Conservation (phyloP, 192 early-diverging fungal genomes). For the Backusella tarrabulga region DNA sequence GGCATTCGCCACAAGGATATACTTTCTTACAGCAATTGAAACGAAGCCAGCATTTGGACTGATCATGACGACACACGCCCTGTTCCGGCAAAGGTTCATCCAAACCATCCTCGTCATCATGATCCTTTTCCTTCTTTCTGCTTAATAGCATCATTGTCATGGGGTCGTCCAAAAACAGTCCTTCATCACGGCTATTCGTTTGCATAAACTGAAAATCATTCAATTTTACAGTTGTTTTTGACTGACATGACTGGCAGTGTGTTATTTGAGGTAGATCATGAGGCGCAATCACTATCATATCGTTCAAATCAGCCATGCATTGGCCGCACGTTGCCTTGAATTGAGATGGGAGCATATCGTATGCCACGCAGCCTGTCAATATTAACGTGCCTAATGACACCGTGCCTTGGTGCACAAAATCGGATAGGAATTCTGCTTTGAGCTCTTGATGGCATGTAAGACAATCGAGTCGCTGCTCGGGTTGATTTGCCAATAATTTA, state of each 20-base stretch:
- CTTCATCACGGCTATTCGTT: neutral
- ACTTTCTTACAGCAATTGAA: constrained; percentile 89
- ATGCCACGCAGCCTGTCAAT: constrained; percentile 61
- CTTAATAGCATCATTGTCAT: constrained; percentile 6
- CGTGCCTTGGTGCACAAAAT: constrained; percentile 51
- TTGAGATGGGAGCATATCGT: constrained; percentile 71
- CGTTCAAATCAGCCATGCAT: constrained; percentile 54
- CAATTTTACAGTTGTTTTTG: constrained; percentile 43
- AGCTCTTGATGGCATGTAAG: constrained; percentile 24
- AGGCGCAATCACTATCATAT: constrained; percentile 39
- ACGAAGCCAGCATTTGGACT: constrained; percentile 85
- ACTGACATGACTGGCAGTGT: constrained; percentile 45
- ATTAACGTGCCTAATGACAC: constrained; percentile 70
- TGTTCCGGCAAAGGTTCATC: constrained; percentile 68
- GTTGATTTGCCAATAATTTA: neutral
- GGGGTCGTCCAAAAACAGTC: neutral
- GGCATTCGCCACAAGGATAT: constrained; percentile 83
- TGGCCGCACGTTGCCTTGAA: constrained; percentile 67
- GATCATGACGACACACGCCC: constrained; percentile 82
- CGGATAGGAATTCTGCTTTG: constrained; percentile 15
- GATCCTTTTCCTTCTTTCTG: neutral
- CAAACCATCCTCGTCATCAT: constrained; percentile 31
- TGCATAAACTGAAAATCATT: constrained; percentile 57
- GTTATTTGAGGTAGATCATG: constrained; percentile 42
- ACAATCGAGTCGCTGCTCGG: constrained; percentile 8